Evolutionary conservation across 495 filamentous ascomycete genomes (phyloP).

Genomic region (Penicillium paxilli): DNA sequence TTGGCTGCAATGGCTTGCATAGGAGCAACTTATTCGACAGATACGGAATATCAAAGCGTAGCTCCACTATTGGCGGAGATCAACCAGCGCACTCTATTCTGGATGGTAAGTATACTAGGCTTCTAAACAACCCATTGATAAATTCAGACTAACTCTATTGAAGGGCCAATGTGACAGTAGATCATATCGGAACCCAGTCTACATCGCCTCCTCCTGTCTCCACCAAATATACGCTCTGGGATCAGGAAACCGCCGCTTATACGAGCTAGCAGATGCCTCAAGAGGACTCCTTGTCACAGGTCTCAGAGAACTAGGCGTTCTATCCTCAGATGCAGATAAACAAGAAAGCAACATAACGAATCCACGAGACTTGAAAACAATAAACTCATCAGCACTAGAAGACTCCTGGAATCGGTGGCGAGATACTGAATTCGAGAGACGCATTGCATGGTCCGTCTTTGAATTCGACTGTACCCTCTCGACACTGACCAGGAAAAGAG

Average conservation of each 20-base stretch:
- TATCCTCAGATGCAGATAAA: background rate
- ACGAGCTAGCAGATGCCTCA: background rate
- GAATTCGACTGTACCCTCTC: background rate
- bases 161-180: background rate
- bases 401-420: background rate
- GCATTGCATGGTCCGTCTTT: background rate
- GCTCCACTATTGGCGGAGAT: background rate
- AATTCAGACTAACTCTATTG: background rate
- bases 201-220: background rate
- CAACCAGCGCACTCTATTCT: background rate
- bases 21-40: background rate
- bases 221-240: background rate
- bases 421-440: background rate
- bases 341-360: background rate
- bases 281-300: background rate
- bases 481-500: background rate
- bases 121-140: background rate
- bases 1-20: background rate
- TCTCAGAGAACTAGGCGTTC: background rate
- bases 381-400: background rate
- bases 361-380: background rate
- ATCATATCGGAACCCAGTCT: background rate
- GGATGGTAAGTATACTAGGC: background rate
- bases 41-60: background rate
- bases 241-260: background rate